A percentile compares a stretch with the other conserved stretches of the same genome.
These are phyloP conservation scores for Aspergillus fischeri DNA, from an alignment of 2,329 filamentous ascomycete species.

Conservation along the genomic window DNA sequence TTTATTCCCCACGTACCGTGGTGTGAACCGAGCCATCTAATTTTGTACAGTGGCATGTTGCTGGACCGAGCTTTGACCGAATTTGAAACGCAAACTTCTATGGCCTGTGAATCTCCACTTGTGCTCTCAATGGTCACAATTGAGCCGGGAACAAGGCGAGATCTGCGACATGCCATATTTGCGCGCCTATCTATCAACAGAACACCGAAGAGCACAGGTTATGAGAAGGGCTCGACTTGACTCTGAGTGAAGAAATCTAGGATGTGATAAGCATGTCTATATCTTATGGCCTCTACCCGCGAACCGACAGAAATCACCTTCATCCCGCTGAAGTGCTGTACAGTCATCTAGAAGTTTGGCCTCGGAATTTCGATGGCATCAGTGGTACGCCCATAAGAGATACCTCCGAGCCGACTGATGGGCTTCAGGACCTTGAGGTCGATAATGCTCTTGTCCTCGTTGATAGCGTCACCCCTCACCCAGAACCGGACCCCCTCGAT, in stretches of 20 bases:
- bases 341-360: conserved; percentile 19
- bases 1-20: too few species aligned
- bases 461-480: conserved; percentile 82
- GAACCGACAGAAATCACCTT: too few species aligned
- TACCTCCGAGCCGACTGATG: conserved; percentile 75
- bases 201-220: not conserved
- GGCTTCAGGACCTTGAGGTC: conserved; percentile 74
- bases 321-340: not conserved
- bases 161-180: too few species aligned
- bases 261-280: not conserved
- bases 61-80: not conserved
- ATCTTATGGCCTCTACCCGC: not conserved
- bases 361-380: conserved; percentile 66
- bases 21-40: not conserved
- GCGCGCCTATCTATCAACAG: not conserved
- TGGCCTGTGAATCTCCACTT: not conserved
- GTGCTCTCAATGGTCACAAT: not conserved
- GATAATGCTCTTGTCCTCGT: conserved; percentile 69
- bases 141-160: not conserved
- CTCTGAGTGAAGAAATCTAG: not conserved
- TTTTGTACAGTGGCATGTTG: not conserved
- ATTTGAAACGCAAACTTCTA: not conserved
- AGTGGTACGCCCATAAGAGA: conserved; percentile 70
- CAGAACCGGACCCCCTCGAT: conserved; percentile 85
- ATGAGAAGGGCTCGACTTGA: not conserved